Evolutionary conservation across 75 land plant species (phyloP), one percentile per base, ranked within the genome.

Genomic region (Cupressus sempervirens): DNA sequence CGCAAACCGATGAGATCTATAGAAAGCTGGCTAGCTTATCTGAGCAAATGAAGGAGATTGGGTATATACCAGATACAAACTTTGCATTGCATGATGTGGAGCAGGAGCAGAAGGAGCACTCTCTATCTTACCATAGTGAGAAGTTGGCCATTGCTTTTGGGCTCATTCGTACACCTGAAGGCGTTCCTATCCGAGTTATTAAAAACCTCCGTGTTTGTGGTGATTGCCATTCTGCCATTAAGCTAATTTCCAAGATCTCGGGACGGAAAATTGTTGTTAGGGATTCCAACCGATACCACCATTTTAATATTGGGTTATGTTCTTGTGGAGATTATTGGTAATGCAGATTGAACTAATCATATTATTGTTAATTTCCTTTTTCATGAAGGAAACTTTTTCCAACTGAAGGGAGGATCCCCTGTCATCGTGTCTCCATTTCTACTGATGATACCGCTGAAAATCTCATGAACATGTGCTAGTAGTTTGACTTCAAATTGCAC

Each of bases 1-100:
- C 89, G 26, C 81, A 56, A 76, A 86, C 92, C 23, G 43, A 15
- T 18, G 87, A 92, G 83, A 91, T 92, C 4, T 91, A 88, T 56
- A 81, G 50, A 43, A 84, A 62, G 87, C 54, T 86, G 58, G 76
- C 85, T 32, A 74, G 58, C 12, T 50, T 86, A 16, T 45, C 68
- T 34, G 35, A 86, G 48, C 86, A 84, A 73, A 68, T 86, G 86
- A 84, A 67, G 76, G 54, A 70, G 50, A 48, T 48, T 30, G 87
- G 77, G 0, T 84, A 84, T 73, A 46, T 84, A 14, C 83, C 83
- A 13, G 62, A 82, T 32, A 82, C 83, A 48, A 82, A 82, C 75
- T 85, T 65, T 85, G 76, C 48, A 36, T 67, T 84, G 18, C 72
- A 38, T 29, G 72, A 86, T 36, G 87, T 45, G 34, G 87, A 58